Evolutionary conservation across 495 filamentous ascomycete species (phyloP).

Genomic region (Penicillium maclennaniae): DNA sequence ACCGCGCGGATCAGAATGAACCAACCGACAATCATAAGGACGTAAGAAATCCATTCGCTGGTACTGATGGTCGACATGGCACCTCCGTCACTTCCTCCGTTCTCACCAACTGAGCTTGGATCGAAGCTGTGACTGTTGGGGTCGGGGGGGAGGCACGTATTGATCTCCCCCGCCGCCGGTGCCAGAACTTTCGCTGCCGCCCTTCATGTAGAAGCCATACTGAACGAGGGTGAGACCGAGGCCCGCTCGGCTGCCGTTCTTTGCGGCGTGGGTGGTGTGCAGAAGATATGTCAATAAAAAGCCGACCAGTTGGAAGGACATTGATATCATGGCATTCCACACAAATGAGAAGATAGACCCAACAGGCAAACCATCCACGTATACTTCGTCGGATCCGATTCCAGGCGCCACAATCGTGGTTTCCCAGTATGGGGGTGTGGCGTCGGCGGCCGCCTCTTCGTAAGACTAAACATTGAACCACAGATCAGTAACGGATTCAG

Average conservation of each 20-base stretch:
- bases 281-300: constrained; percentile 97
- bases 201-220: constrained; percentile 93
- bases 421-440: constrained; percentile 97
- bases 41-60: constrained; percentile 87
- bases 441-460: constrained; percentile 96
- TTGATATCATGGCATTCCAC: constrained; percentile 98
- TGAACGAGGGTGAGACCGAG: constrained; percentile 95
- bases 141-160: constrained; percentile 65
- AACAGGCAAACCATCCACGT: constrained; percentile 92
- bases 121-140: constrained; percentile 91
- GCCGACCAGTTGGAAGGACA: constrained; percentile 96
- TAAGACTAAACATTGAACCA: constrained; percentile 63
- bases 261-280: constrained; percentile 95
- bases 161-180: constrained; percentile 49
- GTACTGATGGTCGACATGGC: constrained; percentile 52
- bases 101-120: constrained; percentile 57
- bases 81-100: constrained; percentile 31
- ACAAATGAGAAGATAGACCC: constrained; percentile 93
- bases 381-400: constrained; percentile 83
- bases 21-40: constrained; percentile 97
- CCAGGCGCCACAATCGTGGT: constrained; percentile 95
- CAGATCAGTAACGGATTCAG: constrained; percentile 12
- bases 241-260: constrained; percentile 91
- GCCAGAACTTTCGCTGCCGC: constrained; percentile 43
- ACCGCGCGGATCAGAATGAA: constrained; percentile 90